Evolutionary conservation across 1,284 basidiomycete species (phyloP).

Genomic region (Austroboletus niveus): DNA sequence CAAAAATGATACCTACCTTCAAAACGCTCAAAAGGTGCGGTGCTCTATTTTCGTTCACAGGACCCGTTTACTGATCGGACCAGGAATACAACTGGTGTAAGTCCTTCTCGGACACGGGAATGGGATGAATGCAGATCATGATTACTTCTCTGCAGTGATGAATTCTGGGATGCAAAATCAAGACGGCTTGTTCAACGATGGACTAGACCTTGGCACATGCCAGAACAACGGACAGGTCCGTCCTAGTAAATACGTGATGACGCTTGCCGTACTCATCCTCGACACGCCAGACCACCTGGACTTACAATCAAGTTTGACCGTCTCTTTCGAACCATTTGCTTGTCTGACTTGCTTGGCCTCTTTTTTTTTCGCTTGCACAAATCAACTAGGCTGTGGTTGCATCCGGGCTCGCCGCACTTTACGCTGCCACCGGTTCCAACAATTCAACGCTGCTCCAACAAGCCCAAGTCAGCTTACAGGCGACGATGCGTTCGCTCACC

Average conservation of each 20-base stretch:
- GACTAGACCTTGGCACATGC: conserved; percentile 40
- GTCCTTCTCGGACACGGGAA: conserved; percentile 16
- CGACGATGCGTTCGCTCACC: conserved; percentile 43
- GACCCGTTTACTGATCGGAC: neutral
- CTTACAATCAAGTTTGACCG: conserved; percentile 47
- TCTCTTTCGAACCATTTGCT: neutral
- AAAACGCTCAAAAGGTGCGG: conserved; percentile 46
- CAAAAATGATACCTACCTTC: conserved; percentile 38
- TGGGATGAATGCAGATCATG: neutral
- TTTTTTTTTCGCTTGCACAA: neutral
- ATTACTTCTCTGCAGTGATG: conserved; percentile 33
- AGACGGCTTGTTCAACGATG: conserved; percentile 50
- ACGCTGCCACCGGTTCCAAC: conserved; percentile 37
- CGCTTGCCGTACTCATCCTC: neutral
- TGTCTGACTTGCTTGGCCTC: neutral
- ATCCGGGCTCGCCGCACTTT: conserved; percentile 47
- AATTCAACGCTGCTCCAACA: conserved; percentile 37
- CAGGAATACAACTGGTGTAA: conserved; percentile 49
- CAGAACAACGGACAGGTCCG: conserved; percentile 46
- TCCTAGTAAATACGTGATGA: neutral
- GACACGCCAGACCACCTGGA: conserved; percentile 48
- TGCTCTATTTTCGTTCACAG: neutral
- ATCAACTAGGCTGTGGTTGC: conserved; percentile 46
- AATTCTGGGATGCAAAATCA: conserved; percentile 50
- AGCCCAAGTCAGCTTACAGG: conserved; percentile 52